Base-by-base conservation (phyloP, 2,329 filamentous ascomycete species). In the Massarina eburnea region DNA sequence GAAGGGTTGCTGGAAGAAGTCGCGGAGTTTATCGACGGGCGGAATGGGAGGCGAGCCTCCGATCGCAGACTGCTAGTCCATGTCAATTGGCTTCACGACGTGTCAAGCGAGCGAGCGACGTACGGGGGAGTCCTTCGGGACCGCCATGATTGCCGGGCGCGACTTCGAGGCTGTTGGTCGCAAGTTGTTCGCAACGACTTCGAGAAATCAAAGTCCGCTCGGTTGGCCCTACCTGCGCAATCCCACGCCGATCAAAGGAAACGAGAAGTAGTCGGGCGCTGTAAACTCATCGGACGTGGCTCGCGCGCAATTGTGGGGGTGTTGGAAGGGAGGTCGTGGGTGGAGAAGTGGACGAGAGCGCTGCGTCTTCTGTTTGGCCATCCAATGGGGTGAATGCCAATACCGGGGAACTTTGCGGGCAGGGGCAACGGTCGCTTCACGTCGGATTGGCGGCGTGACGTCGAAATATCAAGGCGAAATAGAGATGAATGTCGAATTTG, bases 1-100 rank as follows among this genome's bases (percentile, higher is more conserved):
- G 30, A 96, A 85, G 3, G 92, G 91, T 54, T 95, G 88, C 8
- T 91, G 86, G 52, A 96, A 49, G 33, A 66, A 50, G 38, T 62
- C 57, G 40, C 60, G 57, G 30, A 63, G 41, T 43, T 57, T 62
- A 43, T 67, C 51, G 37, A 63, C 49, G 18, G 47, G 41, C 5
- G 59, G 58, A 32, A 62, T 53, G 49, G 52, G 38, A 35, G 29
- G 40, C 15, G n/a, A n/a, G n/a, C 43, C 44, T 8, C 44, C 41
- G 32, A 48, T 35, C 12, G 51, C 49, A 35, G 49, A 29, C 54
- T 55, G 32, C 24, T 14, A 43, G 34, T 48, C 36, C 22, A 18
- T 19, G 54, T 62, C 45, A 61, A 54, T 54, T 51, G 41, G 21
- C 3, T 14, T 39, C n/a, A n/a, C 9, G 39, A 14, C n/a, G 22